Evolutionary conservation across 768 basidiomycete genomes (phyloP), one percentile per base, ranked within the genome.

Genomic region (Daedaleopsis nitida): DNA sequence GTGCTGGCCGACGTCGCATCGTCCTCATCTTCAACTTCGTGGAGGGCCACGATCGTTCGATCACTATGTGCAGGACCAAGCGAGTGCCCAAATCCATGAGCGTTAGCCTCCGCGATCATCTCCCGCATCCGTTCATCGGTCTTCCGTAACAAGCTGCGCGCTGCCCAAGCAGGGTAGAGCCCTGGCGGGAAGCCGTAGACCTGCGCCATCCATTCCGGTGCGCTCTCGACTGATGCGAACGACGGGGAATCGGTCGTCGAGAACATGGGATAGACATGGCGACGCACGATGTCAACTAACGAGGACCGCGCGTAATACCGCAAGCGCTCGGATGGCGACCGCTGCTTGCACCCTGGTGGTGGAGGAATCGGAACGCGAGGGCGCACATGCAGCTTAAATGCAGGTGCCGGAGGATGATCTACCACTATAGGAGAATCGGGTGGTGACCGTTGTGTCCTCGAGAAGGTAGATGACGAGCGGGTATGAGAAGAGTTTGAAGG

Each of bases 261-360:
- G 59, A 61, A 52, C 66, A 58, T 58, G 62, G 59, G 65, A 16
- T 55, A 58, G 24, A 89, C 81, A 66, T 85, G 82, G 23, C 79
- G 79, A 37, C 89, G 83, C 68, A 85, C 91, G 4, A 83, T 78
- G 65, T 92, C 88, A 8, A 91, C 79, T 14, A 91, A 80, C 3
- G 80, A 77, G 19, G 88, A 86, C 34, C 89, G 86, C 5, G 90
- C 90, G 48, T 83, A 80, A 38, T 79, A 76, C 17, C 88, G 83
- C 43, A 87, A 79, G 19, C 52, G 53, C 70, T 21, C 69, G 59
- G 45, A 70, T 24, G 49, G 58, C 53, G 24, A 52, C 24, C 52
- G 59, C 23, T 67, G 66, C 37, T 55, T 57, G 34, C 37, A 34
- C 4, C 48, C 54, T 56, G 62, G 42, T 37, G 50, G 60, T 24